Base-by-base conservation (phyloP, 768 basidiomycete genomes). In the Dentipellis fragilis region DNA sequence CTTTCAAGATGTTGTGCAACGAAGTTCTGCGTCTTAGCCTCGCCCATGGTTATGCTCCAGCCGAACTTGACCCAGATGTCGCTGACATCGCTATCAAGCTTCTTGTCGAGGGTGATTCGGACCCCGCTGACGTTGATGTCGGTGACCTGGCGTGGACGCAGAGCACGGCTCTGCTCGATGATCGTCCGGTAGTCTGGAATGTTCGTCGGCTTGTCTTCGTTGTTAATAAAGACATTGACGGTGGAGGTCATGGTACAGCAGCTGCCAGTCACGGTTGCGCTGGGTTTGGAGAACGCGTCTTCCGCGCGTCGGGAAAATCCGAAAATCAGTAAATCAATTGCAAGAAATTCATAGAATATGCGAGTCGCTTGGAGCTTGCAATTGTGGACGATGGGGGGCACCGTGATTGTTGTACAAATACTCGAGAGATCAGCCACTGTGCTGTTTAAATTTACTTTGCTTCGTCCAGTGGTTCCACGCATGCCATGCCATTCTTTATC, bases 51-150 rank as follows among this genome's bases (percentile, higher is more conserved):
- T 12, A 54, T 54, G 23, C n/a, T 38, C 22, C 52, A 16, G 10
- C 55, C 55, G 34, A 52, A 57, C 35, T 57, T 57, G 55, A 55
- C 55, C 55, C 54, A 54, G 53, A 54, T 49, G 53, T 54, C 36
- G 53, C 45, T 54, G 7, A 54, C 53, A 6, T 54, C 53, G 53
- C n/a, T 2, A 47, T 54, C 53, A 47, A 40, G 23, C 3, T 16
- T 49, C 29, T 54, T 54, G 53, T 40, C 34, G 45, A 54, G 53
- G 48, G 3, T 29, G 53, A 54, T 2, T 47, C 53, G 53, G 3
- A 54, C 53, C 49, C 53, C 53, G 10, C 16, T 51, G 22, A 29
- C 48, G 53, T 54, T 47, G 53, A 47, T 9, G 53, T 45, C 42
- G 53, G 53, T 47, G 48, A 11, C 53, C 45, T 47, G 53, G 4